These are phyloP conservation scores for Cercospora citrullina DNA, from an alignment of 2,329 filamentous ascomycete genomes.

Conservation along the genomic window DNA sequence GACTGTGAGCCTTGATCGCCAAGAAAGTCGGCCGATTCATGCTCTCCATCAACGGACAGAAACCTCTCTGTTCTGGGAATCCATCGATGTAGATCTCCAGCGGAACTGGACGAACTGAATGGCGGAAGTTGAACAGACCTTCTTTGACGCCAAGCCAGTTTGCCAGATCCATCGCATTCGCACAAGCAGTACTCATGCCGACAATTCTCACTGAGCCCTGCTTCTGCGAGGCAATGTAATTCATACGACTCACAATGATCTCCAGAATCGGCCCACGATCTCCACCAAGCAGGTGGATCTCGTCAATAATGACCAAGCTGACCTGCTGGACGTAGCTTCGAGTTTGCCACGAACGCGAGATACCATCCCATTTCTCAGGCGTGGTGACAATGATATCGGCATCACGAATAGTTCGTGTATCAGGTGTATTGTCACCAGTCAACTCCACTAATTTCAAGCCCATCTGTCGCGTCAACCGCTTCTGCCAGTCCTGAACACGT, in stretches of 20 bases:
- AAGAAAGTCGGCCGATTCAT: slow-evolving; percentile 98
- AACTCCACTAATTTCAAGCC: slow-evolving; percentile 90
- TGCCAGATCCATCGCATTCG: slow-evolving; percentile 87
- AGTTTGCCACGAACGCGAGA: slow-evolving; percentile 97
- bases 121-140: slow-evolving; percentile 91
- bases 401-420: slow-evolving; percentile 90
- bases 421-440: slow-evolving; percentile 96
- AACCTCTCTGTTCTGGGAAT: slow-evolving; percentile 90
- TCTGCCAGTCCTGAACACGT: slow-evolving; percentile 91
- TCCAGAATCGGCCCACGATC: slow-evolving; percentile 96
- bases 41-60: slow-evolving; percentile 96
- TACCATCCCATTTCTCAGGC: slow-evolving; percentile 99
- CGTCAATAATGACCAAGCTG: slow-evolving; percentile 94
- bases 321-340: slow-evolving; percentile 94
- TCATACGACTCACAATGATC: slow-evolving; percentile 93
- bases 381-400: slow-evolving; percentile 98
- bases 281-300: slow-evolving; percentile 95
- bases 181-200: slow-evolving; percentile 99
- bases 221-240: slow-evolving; percentile 94
- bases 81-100: slow-evolving; percentile 97
- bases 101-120: slow-evolving; percentile 94
- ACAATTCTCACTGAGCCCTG: slow-evolving; percentile 85
- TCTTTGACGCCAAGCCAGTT: slow-evolving; percentile 98
- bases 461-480: slow-evolving; percentile 76
- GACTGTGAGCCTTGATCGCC: slow-evolving; percentile 94